These are phyloP conservation scores for Acacia confusa DNA, from an alignment of 306 rosid genomes.

Conservation along the genomic window DNA sequence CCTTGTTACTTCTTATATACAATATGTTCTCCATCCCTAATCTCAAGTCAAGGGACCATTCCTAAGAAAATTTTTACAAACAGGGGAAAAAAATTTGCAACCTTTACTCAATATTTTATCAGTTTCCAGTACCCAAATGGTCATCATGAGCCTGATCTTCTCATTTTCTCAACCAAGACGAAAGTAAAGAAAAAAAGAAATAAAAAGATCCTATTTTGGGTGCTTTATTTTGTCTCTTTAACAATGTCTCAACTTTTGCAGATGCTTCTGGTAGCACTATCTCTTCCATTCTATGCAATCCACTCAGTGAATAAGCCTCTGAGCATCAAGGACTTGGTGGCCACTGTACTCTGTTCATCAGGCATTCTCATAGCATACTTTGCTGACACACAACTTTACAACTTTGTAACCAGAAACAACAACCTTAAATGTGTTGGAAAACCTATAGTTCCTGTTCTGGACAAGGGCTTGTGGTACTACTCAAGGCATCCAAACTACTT, in stretches of 20 bases:
- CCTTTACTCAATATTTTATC: not conserved
- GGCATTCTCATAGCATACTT: slow-evolving; percentile 77
- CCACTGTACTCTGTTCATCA: slow-evolving; percentile 46
- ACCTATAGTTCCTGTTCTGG: slow-evolving; percentile 53
- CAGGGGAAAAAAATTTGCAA: not conserved
- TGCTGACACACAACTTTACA: slow-evolving; percentile 81
- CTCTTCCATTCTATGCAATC: slow-evolving; percentile 69
- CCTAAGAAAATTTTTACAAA: not conserved
- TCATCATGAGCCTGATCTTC: not conserved
- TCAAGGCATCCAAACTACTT: slow-evolving; percentile 86
- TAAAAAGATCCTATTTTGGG: not conserved
- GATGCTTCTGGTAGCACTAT: slow-evolving; percentile 71
- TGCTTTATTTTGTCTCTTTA: not conserved
- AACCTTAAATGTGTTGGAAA: slow-evolving; percentile 59
- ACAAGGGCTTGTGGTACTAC: slow-evolving; percentile 77
- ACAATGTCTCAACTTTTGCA: slow-evolving; percentile 32
- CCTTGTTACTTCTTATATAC: not conserved
- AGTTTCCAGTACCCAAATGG: not conserved
- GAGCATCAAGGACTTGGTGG: slow-evolving; percentile 66
- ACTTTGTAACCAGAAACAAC: slow-evolving; percentile 60
- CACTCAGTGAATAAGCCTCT: slow-evolving; percentile 64
- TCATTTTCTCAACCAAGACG: not conserved
- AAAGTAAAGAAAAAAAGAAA: not conserved
- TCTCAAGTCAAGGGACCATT: not conserved
- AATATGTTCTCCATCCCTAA: not conserved